Evolutionary conservation across 176 grass and related monocot genomes (phyloP).

Genomic region (Oryza glaberrima): DNA sequence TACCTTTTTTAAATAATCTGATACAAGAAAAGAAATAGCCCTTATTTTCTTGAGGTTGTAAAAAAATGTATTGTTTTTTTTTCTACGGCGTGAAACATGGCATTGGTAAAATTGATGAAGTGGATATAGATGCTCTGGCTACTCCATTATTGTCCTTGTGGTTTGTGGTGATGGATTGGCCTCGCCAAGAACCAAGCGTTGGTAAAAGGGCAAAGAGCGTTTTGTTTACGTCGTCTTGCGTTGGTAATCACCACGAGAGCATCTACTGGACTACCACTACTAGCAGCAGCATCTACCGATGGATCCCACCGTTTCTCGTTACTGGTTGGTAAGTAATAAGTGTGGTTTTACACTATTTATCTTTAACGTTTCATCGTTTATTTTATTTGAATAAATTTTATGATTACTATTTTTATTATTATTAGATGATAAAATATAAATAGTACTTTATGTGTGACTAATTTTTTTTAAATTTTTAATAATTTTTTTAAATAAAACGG

Average conservation of each 20-base stretch:
- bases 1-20: no score
- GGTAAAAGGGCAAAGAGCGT: neutral
- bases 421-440: no score
- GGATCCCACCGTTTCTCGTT: neutral
- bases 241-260: neutral
- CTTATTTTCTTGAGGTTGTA: neutral
- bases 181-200: neutral
- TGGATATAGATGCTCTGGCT: neutral
- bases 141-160: no score
- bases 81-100: neutral
- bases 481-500: no score
- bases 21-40: neutral
- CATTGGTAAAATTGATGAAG: neutral
- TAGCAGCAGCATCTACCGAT: no score
- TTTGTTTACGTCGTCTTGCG: neutral
- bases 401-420: no score
- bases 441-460: no score
- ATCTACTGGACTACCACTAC: neutral
- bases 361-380: no score
- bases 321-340: neutral
- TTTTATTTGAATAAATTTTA: no score
- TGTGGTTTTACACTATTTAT: no score
- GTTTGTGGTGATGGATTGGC: neutral
- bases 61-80: neutral
- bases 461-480: no score